Evolutionary conservation across 225 moss, liverwort and hornwort species (phyloP).

Genomic region (Lunularia cruciata): DNA sequence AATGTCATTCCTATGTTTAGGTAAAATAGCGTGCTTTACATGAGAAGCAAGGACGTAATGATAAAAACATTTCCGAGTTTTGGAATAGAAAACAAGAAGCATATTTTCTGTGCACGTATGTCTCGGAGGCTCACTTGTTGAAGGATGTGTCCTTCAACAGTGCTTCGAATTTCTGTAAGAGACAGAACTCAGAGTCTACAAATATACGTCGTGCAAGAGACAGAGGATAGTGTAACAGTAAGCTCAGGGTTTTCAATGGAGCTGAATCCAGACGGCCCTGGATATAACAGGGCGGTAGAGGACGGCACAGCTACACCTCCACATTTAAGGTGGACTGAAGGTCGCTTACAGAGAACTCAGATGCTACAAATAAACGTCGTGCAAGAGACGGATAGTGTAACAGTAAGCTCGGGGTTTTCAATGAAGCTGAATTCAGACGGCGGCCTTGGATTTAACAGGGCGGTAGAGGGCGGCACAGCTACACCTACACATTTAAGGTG

Average conservation of each 20-base stretch:
- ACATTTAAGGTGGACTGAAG: no score
- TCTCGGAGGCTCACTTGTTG: conserved; percentile 36
- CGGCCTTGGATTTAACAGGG: no score
- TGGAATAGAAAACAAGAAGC: not conserved
- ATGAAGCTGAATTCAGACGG: no score
- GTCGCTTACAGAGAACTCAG: conserved; percentile 41
- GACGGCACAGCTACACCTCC: no score
- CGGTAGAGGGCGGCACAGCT: no score
- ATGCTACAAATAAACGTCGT: conserved; percentile 44
- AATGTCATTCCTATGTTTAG: no score
- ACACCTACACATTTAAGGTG: no score
- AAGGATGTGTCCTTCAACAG: conserved; percentile 9
- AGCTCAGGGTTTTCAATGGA: no score
- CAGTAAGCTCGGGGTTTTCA: conserved; percentile 26
- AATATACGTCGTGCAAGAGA: conserved; percentile 38
- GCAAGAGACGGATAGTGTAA: conserved; percentile 41
- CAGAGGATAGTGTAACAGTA: conserved; percentile 44
- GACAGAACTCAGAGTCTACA: conserved; percentile 44
- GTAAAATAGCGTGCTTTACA: no score
- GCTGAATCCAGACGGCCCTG: no score
- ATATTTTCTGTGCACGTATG: conserved; percentile 43
- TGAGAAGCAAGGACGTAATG: conserved; percentile 49
- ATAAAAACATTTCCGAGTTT: conserved; percentile 26
- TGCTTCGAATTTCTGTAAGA: conserved; percentile 20
- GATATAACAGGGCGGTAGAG: no score